Percentiles rank a stretch among this genome's conserved stretches.
phyloP scores from a whole-genome alignment of 805 yeast genomes.

The Barnettozyma vustinii region DNA sequence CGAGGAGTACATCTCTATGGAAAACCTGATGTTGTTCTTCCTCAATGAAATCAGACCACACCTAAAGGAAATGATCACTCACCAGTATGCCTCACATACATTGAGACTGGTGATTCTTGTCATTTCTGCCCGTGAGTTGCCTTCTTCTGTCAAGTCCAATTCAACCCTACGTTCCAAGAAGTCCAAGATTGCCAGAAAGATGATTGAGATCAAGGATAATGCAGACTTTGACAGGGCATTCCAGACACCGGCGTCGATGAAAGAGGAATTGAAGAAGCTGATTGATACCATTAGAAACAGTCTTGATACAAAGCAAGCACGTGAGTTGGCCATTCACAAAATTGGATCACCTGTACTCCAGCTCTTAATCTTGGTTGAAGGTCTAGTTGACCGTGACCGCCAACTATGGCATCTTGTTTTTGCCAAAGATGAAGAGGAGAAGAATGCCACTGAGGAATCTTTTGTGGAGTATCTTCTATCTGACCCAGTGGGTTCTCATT shows the following conservation, averaged over 20 bases:
- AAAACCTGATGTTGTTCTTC: slow-evolving; percentile 58
- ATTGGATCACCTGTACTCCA: slow-evolving; percentile 87
- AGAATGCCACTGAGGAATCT: slow-evolving; percentile 61
- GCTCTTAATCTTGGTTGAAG: slow-evolving; percentile 72
- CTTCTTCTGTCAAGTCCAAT: slow-evolving; percentile 62
- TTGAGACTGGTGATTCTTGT: slow-evolving; percentile 67
- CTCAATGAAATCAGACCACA: slow-evolving; percentile 61
- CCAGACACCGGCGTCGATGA: slow-evolving; percentile 68
- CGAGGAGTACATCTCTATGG: slow-evolving; percentile 50
- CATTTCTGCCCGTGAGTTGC: slow-evolving; percentile 71
- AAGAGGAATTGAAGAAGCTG: slow-evolving; percentile 48
- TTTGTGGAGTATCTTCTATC: slow-evolving; percentile 79
- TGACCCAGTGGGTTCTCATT: slow-evolving; percentile 92
- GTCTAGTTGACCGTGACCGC: slow-evolving; percentile 70
- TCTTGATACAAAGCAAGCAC: slow-evolving; percentile 41
- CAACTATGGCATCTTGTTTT: slow-evolving; percentile 64
- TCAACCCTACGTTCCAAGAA: slow-evolving; percentile 77
- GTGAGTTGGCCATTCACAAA: slow-evolving; percentile 74
- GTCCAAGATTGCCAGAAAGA: slow-evolving; percentile 85
- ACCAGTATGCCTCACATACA: slow-evolving; percentile 87
- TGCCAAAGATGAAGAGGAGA: slow-evolving; percentile 41
- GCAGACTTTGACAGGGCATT: slow-evolving; percentile 63
- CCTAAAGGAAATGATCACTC: slow-evolving; percentile 52
- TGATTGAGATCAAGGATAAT: slow-evolving; percentile 81
- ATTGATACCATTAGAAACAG: slow-evolving; percentile 34